phyloP scores from a whole-genome alignment of 148 eudicot genomes.

The Heliosperma pusillum region DNA sequence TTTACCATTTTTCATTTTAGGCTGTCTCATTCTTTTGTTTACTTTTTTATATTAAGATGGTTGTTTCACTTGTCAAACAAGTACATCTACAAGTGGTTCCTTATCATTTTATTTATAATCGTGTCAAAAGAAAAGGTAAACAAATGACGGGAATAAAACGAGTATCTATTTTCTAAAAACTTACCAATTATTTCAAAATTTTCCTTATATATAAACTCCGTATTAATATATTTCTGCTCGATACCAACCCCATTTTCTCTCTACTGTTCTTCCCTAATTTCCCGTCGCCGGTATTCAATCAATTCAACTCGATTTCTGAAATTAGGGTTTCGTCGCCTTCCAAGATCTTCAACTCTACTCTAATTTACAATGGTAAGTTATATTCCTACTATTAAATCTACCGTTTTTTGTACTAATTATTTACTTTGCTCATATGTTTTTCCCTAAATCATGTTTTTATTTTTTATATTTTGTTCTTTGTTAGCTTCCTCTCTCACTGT shows the following conservation, averaged over 20 bases:
- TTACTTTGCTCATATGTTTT: background rate
- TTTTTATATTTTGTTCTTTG: background rate
- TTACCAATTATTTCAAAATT: no score
- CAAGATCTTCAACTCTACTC: background rate
- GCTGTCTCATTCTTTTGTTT: no score
- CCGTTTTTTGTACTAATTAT: background rate
- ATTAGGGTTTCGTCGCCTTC: background rate
- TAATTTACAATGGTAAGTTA: conserved; percentile 16
- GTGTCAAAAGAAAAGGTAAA: no score
- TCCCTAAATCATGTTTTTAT: background rate
- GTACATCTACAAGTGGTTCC: no score
- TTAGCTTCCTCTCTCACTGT: conserved; percentile 74
- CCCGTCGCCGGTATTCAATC: background rate
- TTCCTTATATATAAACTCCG: no score
- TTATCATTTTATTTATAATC: no score
- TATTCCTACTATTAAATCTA: background rate
- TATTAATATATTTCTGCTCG: no score
- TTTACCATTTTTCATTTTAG: no score
- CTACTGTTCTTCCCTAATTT: background rate
- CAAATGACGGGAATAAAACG: no score
- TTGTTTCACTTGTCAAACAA: no score
- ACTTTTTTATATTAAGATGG: no score
- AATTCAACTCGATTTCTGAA: background rate
- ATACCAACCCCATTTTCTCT: background rate
- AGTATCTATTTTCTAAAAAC: no score